A percentile compares a stretch with the other conserved stretches of the same genome.
Conservation (phyloP, 805 yeast species). For the Lipomyces orientalis region DNA sequence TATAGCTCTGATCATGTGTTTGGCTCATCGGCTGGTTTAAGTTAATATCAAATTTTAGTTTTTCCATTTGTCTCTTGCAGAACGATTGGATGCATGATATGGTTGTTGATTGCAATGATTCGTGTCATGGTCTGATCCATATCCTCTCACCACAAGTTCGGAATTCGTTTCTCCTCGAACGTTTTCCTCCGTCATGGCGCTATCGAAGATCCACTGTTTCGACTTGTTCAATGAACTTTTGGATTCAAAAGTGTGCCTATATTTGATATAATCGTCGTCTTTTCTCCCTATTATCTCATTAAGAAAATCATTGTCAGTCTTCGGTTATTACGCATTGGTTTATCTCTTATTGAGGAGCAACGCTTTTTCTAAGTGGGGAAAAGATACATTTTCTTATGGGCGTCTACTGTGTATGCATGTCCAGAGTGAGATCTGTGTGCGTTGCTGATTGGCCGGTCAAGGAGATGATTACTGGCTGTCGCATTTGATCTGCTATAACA, state of each 20-base stretch:
- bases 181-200: background rate
- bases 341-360: background rate
- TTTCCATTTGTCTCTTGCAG: background rate
- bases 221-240: slow-evolving; percentile 13
- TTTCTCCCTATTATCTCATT: background rate
- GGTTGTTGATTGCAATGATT: no score
- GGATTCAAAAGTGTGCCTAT: slow-evolving; percentile 30
- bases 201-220: slow-evolving; percentile 27
- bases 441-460: no score
- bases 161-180: no score
- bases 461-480: no score
- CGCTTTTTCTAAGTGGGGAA: background rate
- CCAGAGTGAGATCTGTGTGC: no score
- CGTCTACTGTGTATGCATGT: background rate
- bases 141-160: no score
- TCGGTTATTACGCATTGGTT: background rate
- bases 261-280: background rate
- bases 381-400: background rate
- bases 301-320: background rate
- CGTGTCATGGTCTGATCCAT: no score
- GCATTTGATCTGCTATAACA: no score
- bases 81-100: background rate
- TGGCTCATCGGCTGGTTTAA: no score
- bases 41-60: no score
- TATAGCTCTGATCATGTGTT: no score